A percentile compares a stretch with the other conserved stretches of the same genome.
These are phyloP conservation scores for Candida golubevii DNA, from an alignment of 805 yeast genomes.

Conservation along the genomic window DNA sequence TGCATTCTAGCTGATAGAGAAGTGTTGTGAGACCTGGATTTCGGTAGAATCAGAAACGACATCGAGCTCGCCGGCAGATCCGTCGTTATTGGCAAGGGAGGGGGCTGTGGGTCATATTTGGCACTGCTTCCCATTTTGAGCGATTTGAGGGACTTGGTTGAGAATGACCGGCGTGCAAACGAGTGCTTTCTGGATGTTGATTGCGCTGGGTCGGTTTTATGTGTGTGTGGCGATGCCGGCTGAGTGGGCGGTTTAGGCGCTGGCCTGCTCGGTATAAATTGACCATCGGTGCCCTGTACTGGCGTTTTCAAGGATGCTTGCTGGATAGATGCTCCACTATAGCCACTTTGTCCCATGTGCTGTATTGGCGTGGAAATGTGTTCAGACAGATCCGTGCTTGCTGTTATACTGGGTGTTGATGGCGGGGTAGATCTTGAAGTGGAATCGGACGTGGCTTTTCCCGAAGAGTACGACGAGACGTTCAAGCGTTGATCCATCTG, in stretches of 20 bases:
- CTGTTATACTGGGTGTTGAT: conserved; percentile 21
- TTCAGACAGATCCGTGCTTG: conserved; percentile 12
- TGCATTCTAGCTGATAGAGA: conserved; percentile 30
- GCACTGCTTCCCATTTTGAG: conserved; percentile 1
- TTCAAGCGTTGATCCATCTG: conserved; percentile 18
- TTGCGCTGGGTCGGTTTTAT: conserved; percentile 9
- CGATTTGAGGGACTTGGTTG: conserved; percentile 35
- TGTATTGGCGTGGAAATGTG: conserved; percentile 8
- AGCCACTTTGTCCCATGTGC: neutral
- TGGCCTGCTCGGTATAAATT: conserved; percentile 62
- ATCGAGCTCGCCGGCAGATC: neutral
- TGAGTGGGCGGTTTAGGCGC: conserved; percentile 56
- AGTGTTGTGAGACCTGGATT: conserved; percentile 38
- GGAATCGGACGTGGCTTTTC: conserved; percentile 18
- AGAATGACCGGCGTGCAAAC: conserved; percentile 26
- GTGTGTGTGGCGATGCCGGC: conserved; percentile 12
- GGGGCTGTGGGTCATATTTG: no score
- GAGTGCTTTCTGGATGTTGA: conserved; percentile 10
- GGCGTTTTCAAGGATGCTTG: neutral
- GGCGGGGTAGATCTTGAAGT: conserved; percentile 28
- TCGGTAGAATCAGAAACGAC: conserved; percentile 27
- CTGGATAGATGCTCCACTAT: neutral
- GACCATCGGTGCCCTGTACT: conserved; percentile 24
- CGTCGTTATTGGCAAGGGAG: conserved; percentile 8
- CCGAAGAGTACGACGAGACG: neutral